Base-by-base conservation (phyloP, 352 stramenopile species). In the Phytopythium montanum region DNA sequence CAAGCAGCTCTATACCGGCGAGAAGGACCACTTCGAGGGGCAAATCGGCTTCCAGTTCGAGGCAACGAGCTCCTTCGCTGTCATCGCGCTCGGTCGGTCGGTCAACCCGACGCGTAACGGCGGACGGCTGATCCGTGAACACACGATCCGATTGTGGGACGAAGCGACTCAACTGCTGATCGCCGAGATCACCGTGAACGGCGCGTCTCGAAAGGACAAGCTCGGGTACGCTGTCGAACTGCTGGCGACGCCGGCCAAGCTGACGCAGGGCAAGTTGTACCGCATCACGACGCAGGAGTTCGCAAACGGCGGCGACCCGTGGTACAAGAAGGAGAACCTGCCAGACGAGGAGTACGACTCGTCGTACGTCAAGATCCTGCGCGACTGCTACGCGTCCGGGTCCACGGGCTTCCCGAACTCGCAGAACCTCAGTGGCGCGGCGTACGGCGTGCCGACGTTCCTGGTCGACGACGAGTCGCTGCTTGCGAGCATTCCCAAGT, bases 41-140 rank as follows among this genome's bases (percentile, higher is more conserved):
- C 87, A 95, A 59, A 95, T 95, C 59, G 87, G 87, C 6, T 95
- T 95, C 50, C 87, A 95, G 54, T 95, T 95, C 66, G 87, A 95
- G 68, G 85, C 87, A 8, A 88, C 71, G 4, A 91, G 85, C 46
- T 88, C 78, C 0, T 95, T 95, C 63, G 73, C 65, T 28, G 84
- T 95, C 50, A 75, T 94, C n/a, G 87, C 85, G 7, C 64, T 95
- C 16, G 87, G 87, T 1, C 77, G 87, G 3, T 93, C 85, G 7
- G 85, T 94, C 39, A 93, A 95, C 57, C 72, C 79, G 6, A 61
- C 50, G 7, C 78, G 81, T 41, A 88, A 94, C 48, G 67, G 66
- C 48, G 87, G 87, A 4, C 62, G 75, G 42, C 56, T 95, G 5
- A 75, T 88, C 4, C 75, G 85, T 26, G 73, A 91, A 21, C 87